These are phyloP conservation scores for Mortierella sp. DNA, from an alignment of 371 early-diverging fungal genomes.

Conservation along the genomic window DNA sequence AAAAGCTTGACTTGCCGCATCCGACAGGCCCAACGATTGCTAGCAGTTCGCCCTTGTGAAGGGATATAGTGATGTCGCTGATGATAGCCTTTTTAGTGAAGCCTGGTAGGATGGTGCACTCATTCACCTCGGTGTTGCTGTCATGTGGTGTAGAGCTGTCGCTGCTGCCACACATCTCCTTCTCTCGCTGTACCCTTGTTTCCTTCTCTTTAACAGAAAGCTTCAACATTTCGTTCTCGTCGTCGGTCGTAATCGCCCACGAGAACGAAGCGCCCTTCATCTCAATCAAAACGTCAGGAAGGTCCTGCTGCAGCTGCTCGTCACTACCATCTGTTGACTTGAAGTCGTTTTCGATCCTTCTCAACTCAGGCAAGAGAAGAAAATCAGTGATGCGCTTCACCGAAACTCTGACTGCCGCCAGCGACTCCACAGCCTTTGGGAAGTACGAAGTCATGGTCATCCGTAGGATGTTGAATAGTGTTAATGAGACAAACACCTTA, in stretches of 20 bases:
- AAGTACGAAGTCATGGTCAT: conserved; percentile 71
- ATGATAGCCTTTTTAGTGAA: background rate
- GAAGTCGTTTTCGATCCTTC: conserved; percentile 36
- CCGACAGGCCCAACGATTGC: conserved; percentile 59
- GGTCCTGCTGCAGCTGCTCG: background rate
- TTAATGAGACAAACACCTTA: conserved; percentile 57
- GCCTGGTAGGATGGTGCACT: background rate
- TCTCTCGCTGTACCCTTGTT: background rate
- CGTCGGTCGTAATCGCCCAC: conserved; percentile 24
- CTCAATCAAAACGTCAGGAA: conserved; percentile 27
- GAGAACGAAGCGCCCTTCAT: conserved; percentile 49
- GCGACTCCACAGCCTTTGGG: conserved; percentile 63
- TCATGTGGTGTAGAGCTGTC: background rate
- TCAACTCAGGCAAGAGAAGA: conserved; percentile 67
- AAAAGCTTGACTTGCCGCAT: conserved; percentile 53
- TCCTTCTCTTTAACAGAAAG: conserved; percentile 42
- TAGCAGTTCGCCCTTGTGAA: conserved; percentile 54
- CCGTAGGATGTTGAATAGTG: conserved; percentile 59
- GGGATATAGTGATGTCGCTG: background rate
- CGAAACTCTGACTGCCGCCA: conserved; percentile 71
- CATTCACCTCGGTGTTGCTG: background rate
- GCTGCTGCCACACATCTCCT: background rate
- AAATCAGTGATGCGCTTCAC: conserved; percentile 64
- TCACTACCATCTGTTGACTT: background rate
- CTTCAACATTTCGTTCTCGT: conserved; percentile 41